Conservation (phyloP, 2,329 filamentous ascomycete species). For the Triangularia verruculosa region DNA sequence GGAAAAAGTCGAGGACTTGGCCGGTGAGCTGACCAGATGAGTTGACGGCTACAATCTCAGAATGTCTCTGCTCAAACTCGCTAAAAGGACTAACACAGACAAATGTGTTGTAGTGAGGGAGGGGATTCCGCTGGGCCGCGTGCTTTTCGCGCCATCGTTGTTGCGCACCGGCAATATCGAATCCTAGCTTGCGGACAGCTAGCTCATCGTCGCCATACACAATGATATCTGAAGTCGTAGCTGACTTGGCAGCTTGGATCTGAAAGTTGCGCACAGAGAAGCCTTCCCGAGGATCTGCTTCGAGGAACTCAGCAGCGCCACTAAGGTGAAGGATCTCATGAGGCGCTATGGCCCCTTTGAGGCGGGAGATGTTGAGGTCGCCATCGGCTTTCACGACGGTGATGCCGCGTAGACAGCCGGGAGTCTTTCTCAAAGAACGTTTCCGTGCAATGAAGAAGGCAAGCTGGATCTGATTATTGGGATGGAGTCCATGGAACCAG, state of each 20-base stretch:
- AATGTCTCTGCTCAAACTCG: conserved; percentile 67
- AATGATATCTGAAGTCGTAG: conserved; percentile 85
- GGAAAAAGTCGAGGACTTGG: conserved; percentile 81
- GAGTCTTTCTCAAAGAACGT: conserved; percentile 66
- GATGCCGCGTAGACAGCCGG: conserved; percentile 74
- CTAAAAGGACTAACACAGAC: conserved; percentile 62
- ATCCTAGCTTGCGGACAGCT: conserved; percentile 60
- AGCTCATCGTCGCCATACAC: conserved; percentile 77
- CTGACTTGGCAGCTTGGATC: conserved; percentile 86
- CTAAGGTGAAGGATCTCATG: conserved; percentile 68
- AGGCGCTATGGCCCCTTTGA: conserved; percentile 84
- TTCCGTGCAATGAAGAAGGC: conserved; percentile 82
- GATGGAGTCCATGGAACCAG: conserved; percentile 92
- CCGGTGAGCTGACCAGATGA: conserved; percentile 69
- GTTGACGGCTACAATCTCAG: conserved; percentile 72
- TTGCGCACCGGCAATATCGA: conserved; percentile 73
- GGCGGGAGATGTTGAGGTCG: conserved; percentile 66
- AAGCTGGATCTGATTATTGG: conserved; percentile 82
- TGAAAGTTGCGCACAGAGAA: conserved; percentile 98
- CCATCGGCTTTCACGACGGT: conserved; percentile 88
- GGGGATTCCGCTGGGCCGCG: conserved; percentile 50
- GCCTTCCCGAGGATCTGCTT: conserved; percentile 81
- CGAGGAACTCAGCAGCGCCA: conserved; percentile 62
- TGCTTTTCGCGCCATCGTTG: conserved; percentile 67
- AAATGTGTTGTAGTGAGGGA: conserved; percentile 81